Conservation (phyloP, 495 filamentous ascomycete genomes). For the Annulohypoxylon stygium region DNA sequence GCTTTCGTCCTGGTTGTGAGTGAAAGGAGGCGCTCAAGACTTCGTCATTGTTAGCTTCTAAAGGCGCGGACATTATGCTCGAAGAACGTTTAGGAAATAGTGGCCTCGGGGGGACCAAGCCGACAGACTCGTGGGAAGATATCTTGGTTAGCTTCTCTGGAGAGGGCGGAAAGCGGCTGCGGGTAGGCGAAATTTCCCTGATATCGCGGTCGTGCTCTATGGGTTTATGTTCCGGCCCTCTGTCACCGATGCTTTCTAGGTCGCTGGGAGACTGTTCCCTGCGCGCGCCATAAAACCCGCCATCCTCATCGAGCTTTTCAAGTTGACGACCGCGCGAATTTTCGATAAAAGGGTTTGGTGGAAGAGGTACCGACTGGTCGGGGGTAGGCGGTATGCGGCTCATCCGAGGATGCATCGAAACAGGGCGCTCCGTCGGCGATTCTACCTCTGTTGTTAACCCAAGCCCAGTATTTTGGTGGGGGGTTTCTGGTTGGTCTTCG, state of each 20-base stretch:
- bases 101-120: conserved; percentile 59
- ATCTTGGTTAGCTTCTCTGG: conserved; percentile 57
- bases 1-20: conserved; percentile 64
- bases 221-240: conserved; percentile 17
- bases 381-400: conserved; percentile 71
- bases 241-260: conserved; percentile 41
- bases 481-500: conserved; percentile 55
- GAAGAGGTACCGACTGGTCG: conserved; percentile 62
- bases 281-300: conserved; percentile 55
- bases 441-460: conserved; percentile 70
- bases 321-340: conserved; percentile 49
- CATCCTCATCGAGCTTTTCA: conserved; percentile 50
- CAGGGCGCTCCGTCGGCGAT: conserved; percentile 67
- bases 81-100: conserved; percentile 62
- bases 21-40: conserved; percentile 57
- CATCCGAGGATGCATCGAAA: conserved; percentile 80
- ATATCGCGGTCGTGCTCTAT: conserved; percentile 11
- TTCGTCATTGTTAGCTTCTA: conserved; percentile 58
- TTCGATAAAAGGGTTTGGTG: conserved; percentile 53
- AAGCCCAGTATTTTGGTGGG: conserved; percentile 54
- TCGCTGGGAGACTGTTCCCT: conserved; percentile 60
- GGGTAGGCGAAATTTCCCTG: conserved; percentile 41
- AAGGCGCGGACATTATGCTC: conserved; percentile 61
- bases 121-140: conserved; percentile 55
- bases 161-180: conserved; percentile 46